Conservation (phyloP, 1,284 basidiomycete genomes). For the Chiua sp. region DNA sequence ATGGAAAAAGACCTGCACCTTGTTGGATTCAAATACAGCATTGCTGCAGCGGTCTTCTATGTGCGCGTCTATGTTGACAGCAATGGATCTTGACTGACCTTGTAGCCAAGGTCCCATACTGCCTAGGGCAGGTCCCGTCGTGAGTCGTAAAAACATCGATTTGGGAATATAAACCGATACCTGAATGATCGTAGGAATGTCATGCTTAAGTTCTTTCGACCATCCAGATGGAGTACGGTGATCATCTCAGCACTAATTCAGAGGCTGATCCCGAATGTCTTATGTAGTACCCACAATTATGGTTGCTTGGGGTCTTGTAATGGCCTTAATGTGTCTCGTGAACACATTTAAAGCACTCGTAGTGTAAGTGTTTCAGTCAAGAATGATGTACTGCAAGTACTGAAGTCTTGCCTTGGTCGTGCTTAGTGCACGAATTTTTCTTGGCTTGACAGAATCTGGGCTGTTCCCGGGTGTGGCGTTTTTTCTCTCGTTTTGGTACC, state of each 20-base stretch:
- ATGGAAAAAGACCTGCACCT: conserved; percentile 44
- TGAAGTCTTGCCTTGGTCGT: background rate
- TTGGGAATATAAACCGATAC: background rate
- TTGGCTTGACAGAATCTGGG: conserved; percentile 2
- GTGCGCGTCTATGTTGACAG: conserved; percentile 31
- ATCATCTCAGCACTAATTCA: background rate
- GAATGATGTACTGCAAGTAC: background rate
- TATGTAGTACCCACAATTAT: conserved; percentile 50
- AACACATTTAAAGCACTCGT: conserved; percentile 36
- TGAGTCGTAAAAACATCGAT: background rate
- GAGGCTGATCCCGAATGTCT: conserved; percentile 3
- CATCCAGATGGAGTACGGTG: conserved; percentile 42
- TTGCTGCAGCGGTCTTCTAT: conserved; percentile 49
- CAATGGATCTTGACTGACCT: background rate
- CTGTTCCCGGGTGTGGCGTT: conserved; percentile 21
- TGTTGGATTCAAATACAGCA: conserved; percentile 46
- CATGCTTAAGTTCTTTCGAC: conserved; percentile 37
- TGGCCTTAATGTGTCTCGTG: conserved; percentile 18
- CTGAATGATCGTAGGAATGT: conserved; percentile 41
- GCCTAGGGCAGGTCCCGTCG: conserved; percentile 42
- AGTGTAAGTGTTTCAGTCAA: conserved; percentile 17
- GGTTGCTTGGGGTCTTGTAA: conserved; percentile 52
- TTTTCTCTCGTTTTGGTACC: conserved; percentile 11
- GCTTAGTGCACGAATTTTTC: conserved; percentile 49
- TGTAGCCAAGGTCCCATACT: conserved; percentile 45